Base-by-base conservation (phyloP, 768 basidiomycete genomes). In the Boletus vinaceobasis region DNA sequence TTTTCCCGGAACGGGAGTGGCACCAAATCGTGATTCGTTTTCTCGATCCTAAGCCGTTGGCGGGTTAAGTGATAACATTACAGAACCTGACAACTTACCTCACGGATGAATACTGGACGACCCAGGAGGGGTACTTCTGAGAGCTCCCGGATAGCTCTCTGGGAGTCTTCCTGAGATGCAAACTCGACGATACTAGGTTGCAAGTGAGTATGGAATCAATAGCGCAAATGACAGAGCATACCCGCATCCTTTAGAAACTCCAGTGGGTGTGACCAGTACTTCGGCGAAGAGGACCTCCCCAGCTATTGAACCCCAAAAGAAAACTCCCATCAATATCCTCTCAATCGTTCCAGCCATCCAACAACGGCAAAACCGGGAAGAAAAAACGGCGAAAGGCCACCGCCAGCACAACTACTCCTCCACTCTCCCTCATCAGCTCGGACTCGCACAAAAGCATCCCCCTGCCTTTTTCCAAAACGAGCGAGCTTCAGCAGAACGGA, bases 201-300 rank as follows among this genome's bases (percentile, higher is more conserved):
- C n/a, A 33, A 7, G 40, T 68, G 13, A 75, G 58, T 33, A 43
- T 27, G 27, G 29, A 38, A 40, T 11, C 13, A 15, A 15, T 0
- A 21, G 1, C 3, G 6, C 6, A 36, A 43, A 35, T 29, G 43
- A 48, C 39, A 43, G 21, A 7, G 82, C 95, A 75, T 66, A 98
- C 97, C 96, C 96, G 86, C 96, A 99, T 71, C 96, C 96, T 73
- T 99, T 99, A 26, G 95, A 98, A 51, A 96, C 84, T 31, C 96
- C 96, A 21, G 90, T 95, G 15, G 96, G 96, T 7, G 97, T 97
- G 64, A 94, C 79, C 68, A 99, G 85, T 65, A 99, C 93, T 86
- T 99, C 96, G 83, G 96, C 91, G 85, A 99, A 99, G 74, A 96
- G 87, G 71, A 98, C 95, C 81, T 95, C 94, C 82, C 96, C 96